phyloP scores from a whole-genome alignment of 345 rosid species.

The Laguncularia racemosa region DNA sequence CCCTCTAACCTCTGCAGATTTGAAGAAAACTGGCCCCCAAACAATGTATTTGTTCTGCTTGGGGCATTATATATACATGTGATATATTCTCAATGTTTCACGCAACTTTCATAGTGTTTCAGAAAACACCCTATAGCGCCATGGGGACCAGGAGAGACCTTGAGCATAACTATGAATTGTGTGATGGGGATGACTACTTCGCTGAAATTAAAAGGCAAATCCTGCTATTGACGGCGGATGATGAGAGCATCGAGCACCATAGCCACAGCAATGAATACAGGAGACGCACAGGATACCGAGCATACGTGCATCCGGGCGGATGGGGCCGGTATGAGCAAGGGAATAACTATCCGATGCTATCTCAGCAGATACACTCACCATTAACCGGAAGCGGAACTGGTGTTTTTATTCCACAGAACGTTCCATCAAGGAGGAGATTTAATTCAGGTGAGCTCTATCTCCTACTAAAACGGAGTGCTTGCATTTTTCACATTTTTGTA shows the following conservation, averaged over 20 bases:
- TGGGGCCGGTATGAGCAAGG: conserved; percentile 17
- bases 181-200: conserved; percentile 23
- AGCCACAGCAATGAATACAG: not conserved
- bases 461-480: not conserved
- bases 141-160: conserved; percentile 3
- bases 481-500: too few relatives aligned
- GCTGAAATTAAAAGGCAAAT: conserved; percentile 31
- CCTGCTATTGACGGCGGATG: conserved; percentile 37
- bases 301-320: conserved; percentile 16
- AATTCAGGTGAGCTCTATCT: conserved; percentile 14
- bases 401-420: conserved; percentile 42
- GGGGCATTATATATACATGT: conserved; percentile 1
- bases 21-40: conserved; percentile 15
- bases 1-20: conserved; percentile 2
- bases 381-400: conserved; percentile 39
- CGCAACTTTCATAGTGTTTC: not conserved
- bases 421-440: conserved; percentile 10
- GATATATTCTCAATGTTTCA: too few relatives aligned
- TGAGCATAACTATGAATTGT: conserved; percentile 2
- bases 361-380: conserved; percentile 23
- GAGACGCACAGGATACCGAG: not conserved
- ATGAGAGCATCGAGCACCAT: conserved; percentile 13
- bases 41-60: not conserved
- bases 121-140: not conserved
- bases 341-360: conserved; percentile 9